phyloP scores from a whole-genome alignment of 1,139 yeast species.

The Candida freyschussii region DNA sequence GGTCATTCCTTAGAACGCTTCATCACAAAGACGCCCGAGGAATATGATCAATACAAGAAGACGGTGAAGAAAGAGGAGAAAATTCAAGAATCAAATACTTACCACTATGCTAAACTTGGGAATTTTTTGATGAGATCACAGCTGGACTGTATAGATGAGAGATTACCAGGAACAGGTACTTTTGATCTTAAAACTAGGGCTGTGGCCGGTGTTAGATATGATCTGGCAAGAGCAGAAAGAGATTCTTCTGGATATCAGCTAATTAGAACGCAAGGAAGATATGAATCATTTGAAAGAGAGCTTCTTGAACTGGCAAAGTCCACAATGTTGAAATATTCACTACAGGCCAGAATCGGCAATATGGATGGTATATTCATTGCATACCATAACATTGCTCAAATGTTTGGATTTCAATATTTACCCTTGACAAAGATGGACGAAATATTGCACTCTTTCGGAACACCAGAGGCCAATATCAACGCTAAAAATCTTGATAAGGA shows the following conservation, averaged over 20 bases:
- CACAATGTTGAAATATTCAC: constrained; percentile 74
- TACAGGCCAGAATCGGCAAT: constrained; percentile 91
- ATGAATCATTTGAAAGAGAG: constrained; percentile 79
- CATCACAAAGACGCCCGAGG: constrained; percentile 52
- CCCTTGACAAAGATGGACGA: constrained; percentile 71
- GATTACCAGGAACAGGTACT: constrained; percentile 86
- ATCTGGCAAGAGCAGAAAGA: constrained; percentile 49
- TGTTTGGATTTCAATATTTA: constrained; percentile 88
- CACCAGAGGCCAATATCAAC: constrained; percentile 6
- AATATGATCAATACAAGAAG: constrained; percentile 37
- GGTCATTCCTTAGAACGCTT: constrained; percentile 78
- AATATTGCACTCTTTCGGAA: constrained; percentile 42
- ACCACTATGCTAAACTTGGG: constrained; percentile 70
- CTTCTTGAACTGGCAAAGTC: constrained; percentile 69
- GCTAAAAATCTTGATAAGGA: constrained; percentile 1
- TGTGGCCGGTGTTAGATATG: constrained; percentile 79
- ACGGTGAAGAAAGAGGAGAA: constrained; percentile 9
- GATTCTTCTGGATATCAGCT: constrained; percentile 65
- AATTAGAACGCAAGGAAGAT: constrained; percentile 52
- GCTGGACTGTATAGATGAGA: constrained; percentile 71
- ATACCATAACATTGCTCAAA: constrained; percentile 73
- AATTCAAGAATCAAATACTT: constrained; percentile 31
- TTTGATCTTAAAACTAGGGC: constrained; percentile 94
- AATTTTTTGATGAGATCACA: constrained; percentile 83
- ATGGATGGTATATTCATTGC: constrained; percentile 97